These are phyloP conservation scores for Starmerella potacharoeniae DNA, from an alignment of 805 yeast species.

Conservation along the genomic window DNA sequence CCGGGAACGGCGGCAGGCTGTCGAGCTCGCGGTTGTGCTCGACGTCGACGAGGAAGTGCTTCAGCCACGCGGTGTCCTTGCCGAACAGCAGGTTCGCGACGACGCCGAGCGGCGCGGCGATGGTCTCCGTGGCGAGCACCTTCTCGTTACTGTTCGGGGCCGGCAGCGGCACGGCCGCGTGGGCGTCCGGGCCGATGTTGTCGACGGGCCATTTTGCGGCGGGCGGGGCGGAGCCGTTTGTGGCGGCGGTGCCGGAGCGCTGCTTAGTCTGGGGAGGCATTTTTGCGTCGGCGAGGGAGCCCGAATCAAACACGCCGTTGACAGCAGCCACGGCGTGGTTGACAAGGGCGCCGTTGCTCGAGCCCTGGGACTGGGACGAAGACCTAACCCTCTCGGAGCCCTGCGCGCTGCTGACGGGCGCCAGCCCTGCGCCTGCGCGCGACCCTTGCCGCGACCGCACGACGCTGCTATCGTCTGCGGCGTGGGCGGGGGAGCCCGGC, in stretches of 20 bases:
- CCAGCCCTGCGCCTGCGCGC: not conserved
- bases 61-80: conserved; percentile 36
- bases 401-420: not conserved
- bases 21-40: conserved; percentile 28
- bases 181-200: conserved; percentile 34
- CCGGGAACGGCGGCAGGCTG: conserved; percentile 21
- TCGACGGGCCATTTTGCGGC: conserved; percentile 23
- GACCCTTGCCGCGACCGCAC: not conserved
- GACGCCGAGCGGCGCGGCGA: conserved; percentile 67
- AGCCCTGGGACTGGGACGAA: not conserved
- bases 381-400: conserved; percentile 2
- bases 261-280: conserved; percentile 11
- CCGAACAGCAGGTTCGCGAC: conserved; percentile 65
- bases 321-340: not conserved
- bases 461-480: not conserved
- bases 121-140: conserved; percentile 39
- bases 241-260: conserved; percentile 31
- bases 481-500: not conserved
- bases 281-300: not conserved
- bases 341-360: not conserved
- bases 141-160: conserved; percentile 41
- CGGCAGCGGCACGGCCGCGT: conserved; percentile 44
- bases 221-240: conserved; percentile 8
- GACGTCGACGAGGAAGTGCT: conserved; percentile 30
- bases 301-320: conserved; percentile 7